phyloP scores from a whole-genome alignment of 1,139 yeast species.

The Saccharomyces uvarum region DNA sequence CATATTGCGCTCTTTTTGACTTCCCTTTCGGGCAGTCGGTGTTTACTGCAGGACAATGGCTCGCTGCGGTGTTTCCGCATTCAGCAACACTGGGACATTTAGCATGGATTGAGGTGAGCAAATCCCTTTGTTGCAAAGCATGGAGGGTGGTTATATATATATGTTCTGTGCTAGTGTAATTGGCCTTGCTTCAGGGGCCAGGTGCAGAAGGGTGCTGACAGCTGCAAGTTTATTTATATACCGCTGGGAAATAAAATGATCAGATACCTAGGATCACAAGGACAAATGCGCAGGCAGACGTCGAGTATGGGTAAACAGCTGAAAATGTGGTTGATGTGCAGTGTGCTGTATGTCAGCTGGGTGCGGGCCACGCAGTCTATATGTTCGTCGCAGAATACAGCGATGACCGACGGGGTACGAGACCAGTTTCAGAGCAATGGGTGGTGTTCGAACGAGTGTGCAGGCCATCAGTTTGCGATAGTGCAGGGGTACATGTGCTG shows the following conservation, averaged over 20 bases:
- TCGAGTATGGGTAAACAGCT: background rate
- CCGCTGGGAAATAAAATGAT: background rate
- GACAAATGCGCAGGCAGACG: background rate
- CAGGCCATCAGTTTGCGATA: slow-evolving; percentile 17
- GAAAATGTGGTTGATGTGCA: background rate
- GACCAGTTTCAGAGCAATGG: slow-evolving; percentile 19
- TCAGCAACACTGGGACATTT: background rate
- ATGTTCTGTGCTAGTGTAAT: background rate
- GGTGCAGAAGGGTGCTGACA: background rate
- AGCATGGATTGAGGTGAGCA: background rate
- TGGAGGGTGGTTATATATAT: background rate
- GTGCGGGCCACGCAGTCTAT: slow-evolving; percentile 8
- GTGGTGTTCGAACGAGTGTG: slow-evolving; percentile 15
- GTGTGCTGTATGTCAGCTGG: background rate
- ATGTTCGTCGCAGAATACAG: slow-evolving; percentile 15
- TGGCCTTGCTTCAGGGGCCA: background rate
- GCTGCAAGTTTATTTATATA: background rate
- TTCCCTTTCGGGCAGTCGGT: slow-evolving; percentile 8
- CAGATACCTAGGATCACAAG: background rate
- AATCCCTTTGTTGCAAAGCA: background rate
- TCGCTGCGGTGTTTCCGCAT: background rate
- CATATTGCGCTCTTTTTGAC: slow-evolving; percentile 5
- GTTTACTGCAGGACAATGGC: slow-evolving; percentile 8
- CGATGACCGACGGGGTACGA: slow-evolving; percentile 4
- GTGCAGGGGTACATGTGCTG: slow-evolving; percentile 20